phyloP scores from a whole-genome alignment of 2,329 filamentous ascomycete species.

The Tolypocladium tropicale region DNA sequence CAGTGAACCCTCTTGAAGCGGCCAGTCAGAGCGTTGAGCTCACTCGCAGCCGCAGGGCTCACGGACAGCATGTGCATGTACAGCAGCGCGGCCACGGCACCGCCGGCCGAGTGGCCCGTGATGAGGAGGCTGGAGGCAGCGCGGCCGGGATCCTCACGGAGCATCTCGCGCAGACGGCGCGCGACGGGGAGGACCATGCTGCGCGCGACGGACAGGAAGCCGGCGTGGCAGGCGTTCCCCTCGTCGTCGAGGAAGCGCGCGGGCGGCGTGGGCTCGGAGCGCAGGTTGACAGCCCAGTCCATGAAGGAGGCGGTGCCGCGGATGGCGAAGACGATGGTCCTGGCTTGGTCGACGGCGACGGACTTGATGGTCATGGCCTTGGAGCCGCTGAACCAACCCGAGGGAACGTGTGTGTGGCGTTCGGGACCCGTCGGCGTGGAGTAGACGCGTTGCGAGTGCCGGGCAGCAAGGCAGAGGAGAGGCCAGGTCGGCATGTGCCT shows the following conservation, averaged over 20 bases:
- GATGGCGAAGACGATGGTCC: constrained; percentile 75
- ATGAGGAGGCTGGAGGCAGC: constrained; percentile 63
- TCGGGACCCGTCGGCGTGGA: constrained; percentile 51
- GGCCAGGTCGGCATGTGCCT: constrained; percentile 68
- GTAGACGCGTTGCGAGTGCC: constrained; percentile 69
- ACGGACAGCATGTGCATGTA: constrained; percentile 71
- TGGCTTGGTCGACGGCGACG: constrained; percentile 64
- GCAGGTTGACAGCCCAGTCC: constrained; percentile 81
- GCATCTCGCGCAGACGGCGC: constrained; percentile 53
- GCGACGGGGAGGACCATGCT: constrained; percentile 69
- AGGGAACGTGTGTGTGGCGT: constrained; percentile 57
- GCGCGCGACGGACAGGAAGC: constrained; percentile 66
- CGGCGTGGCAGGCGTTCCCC: constrained; percentile 69
- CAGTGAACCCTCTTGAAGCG: constrained; percentile 76
- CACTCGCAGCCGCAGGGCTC: constrained; percentile 44
- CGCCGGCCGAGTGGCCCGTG: constrained; percentile 79
- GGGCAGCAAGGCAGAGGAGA: constrained; percentile 66
- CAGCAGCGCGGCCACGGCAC: constrained; percentile 69
- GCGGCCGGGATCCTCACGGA: constrained; percentile 61
- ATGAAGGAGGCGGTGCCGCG: constrained; percentile 70
- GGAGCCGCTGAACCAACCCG: constrained; percentile 63
- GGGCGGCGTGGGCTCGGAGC: constrained; percentile 56
- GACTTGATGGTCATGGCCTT: constrained; percentile 83
- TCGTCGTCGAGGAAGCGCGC: constrained; percentile 65
- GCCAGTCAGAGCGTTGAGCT: constrained; percentile 57